These are phyloP conservation scores for Geotrichum histeridarum DNA, from an alignment of 1,139 yeast species.

Conservation along the genomic window DNA sequence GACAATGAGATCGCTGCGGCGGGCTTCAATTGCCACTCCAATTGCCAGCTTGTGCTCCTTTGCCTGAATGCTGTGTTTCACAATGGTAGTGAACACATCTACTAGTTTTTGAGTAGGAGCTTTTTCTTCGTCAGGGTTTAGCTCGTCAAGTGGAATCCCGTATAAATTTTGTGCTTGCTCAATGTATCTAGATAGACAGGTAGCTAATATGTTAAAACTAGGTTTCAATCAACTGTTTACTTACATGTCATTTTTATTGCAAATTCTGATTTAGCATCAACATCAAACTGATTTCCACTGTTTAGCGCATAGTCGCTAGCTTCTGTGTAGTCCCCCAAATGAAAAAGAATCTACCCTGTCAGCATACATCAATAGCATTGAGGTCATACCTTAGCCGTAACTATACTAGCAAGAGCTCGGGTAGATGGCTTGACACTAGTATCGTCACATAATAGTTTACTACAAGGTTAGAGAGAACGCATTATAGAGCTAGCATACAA, in stretches of 20 bases:
- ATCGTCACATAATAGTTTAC: constrained; percentile 1
- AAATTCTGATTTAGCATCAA: constrained; percentile 66
- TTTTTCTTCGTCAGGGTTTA: constrained; percentile 17
- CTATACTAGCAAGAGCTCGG: constrained; percentile 80
- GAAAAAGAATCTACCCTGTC: constrained; percentile 59
- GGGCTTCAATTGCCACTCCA: constrained; percentile 86
- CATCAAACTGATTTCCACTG: constrained; percentile 75
- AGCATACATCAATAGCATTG: background rate
- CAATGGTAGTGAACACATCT: constrained; percentile 77
- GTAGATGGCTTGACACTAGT: constrained; percentile 40
- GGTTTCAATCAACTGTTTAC: background rate
- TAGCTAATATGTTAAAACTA: constrained; percentile 37
- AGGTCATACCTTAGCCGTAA: constrained; percentile 62
- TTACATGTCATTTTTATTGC: constrained; percentile 78
- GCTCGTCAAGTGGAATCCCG: constrained; percentile 35
- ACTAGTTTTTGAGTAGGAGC: constrained; percentile 58
- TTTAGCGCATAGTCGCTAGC: constrained; percentile 83
- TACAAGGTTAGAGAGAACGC: background rate
- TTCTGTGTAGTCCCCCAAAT: constrained; percentile 87
- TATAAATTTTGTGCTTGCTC: constrained; percentile 54
- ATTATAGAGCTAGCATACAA: constrained; percentile 37
- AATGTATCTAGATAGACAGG: constrained; percentile 82
- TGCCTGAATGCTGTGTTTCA: constrained; percentile 64
- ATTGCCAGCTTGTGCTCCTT: constrained; percentile 76
- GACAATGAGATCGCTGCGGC: constrained; percentile 75